Conservation (phyloP, 2,329 filamentous ascomycete species). For the Neofusicoccum laricinum region DNA sequence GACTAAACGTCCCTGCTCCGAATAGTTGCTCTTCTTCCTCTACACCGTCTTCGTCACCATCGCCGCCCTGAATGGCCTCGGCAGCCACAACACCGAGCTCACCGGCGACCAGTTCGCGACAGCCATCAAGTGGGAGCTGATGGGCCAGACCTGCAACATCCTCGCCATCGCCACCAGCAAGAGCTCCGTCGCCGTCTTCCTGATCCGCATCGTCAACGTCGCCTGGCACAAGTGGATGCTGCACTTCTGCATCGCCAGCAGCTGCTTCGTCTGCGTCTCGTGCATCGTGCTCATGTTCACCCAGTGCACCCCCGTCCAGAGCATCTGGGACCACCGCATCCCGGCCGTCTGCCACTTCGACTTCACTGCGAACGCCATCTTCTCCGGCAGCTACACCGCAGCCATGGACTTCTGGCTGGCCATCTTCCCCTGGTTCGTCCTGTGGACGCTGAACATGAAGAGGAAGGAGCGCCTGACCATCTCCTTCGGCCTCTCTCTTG, state of each 20-base stretch:
- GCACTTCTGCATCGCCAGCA: slow-evolving; percentile 30
- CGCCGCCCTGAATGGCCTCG: slow-evolving; percentile 28
- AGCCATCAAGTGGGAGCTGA: slow-evolving; percentile 30
- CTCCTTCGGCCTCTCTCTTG: slow-evolving; percentile 29
- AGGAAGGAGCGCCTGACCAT: slow-evolving; percentile 30
- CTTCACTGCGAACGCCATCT: slow-evolving; percentile 22
- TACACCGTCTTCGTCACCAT: slow-evolving; percentile 27
- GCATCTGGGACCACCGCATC: slow-evolving; percentile 28
- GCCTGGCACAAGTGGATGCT: slow-evolving; percentile 28
- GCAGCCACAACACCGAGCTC: slow-evolving; percentile 25
- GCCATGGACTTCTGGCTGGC: slow-evolving; percentile 29
- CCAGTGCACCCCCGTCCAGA: slow-evolving; percentile 28
- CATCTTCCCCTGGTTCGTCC: slow-evolving; percentile 25
- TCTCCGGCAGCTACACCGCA: slow-evolving; percentile 1
- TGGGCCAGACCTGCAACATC: slow-evolving; percentile 30
- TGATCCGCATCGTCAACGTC: slow-evolving; percentile 28
- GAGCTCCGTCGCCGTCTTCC: slow-evolving; percentile 28
- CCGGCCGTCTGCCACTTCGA: slow-evolving; percentile 27
- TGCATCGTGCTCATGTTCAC: slow-evolving; percentile 27
- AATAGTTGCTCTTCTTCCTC: slow-evolving; percentile 26
- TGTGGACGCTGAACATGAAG: slow-evolving; percentile 28
- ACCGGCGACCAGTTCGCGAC: slow-evolving; percentile 25
- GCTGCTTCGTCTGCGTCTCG: slow-evolving; percentile 26
- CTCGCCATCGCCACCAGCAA: slow-evolving; percentile 30
- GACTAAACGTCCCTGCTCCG: not conserved